Conservation (phyloP, 2,329 filamentous ascomycete genomes). For the Pseudogymnoascus sp. region DNA sequence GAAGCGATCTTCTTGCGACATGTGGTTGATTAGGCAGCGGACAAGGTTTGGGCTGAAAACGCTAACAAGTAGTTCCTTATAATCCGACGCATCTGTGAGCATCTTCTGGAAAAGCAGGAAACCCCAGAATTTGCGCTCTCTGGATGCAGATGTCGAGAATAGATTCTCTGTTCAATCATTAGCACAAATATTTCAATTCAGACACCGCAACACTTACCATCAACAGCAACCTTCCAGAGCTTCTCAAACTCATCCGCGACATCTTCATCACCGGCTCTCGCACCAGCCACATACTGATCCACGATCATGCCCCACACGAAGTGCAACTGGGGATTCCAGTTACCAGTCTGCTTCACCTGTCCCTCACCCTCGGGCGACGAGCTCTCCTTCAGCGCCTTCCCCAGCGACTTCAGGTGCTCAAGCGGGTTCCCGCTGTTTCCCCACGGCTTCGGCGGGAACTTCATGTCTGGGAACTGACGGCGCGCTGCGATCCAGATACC, state of each 20-base stretch:
- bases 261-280: constrained; percentile 24
- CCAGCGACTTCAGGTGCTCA: constrained; percentile 60
- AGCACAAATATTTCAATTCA: constrained; percentile 6
- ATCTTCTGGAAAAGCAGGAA: constrained; percentile 80
- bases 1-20: constrained; percentile 68
- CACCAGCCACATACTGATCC: constrained; percentile 38
- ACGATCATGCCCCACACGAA: constrained; percentile 84
- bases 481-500: constrained; percentile 75
- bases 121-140: constrained; percentile 85
- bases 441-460: constrained; percentile 66
- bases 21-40: constrained; percentile 74
- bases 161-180: constrained; percentile 55
- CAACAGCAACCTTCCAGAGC: constrained; percentile 82
- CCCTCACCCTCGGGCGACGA: constrained; percentile 43
- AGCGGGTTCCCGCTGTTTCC: constrained; percentile 60
- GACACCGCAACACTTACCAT: constrained; percentile 51
- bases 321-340: constrained; percentile 72
- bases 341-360: constrained; percentile 47
- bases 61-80: constrained; percentile 40
- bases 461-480: constrained; percentile 55
- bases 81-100: constrained; percentile 47
- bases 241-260: constrained; percentile 49
- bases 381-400: constrained; percentile 72
- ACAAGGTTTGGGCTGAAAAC: constrained; percentile 82
- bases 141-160: constrained; percentile 73